Evolutionary conservation across 169 alveolate species (phyloP).

Genomic region (Eimeria praecox): DNA sequence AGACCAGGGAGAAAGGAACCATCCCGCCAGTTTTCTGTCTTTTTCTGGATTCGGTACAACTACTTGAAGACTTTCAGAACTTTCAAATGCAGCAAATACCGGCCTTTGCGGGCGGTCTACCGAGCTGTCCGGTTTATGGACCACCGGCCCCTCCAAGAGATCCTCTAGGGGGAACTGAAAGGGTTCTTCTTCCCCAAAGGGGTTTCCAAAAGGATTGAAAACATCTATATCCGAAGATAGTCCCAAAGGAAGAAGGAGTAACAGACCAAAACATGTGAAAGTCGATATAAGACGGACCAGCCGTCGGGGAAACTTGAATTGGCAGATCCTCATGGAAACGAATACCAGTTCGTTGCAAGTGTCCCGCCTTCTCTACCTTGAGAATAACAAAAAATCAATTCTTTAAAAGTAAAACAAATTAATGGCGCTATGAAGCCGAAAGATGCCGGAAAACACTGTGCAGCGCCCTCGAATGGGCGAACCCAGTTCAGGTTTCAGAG

Average conservation of each 20-base stretch:
- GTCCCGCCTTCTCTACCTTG: background rate
- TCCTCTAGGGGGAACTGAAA: background rate
- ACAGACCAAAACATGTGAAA: background rate
- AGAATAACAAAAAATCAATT: background rate
- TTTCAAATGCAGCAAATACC: background rate
- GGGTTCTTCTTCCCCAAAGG: background rate
- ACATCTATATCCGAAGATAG: background rate
- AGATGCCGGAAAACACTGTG: background rate
- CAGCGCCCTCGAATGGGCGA: no score
- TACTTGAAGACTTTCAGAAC: background rate
- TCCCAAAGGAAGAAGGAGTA: background rate
- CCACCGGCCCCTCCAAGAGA: background rate
- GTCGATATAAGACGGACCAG: background rate
- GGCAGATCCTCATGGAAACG: conserved; percentile 1
- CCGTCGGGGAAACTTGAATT: background rate
- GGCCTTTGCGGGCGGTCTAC: background rate
- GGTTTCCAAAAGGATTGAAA: background rate
- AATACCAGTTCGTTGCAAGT: background rate
- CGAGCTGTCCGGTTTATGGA: background rate
- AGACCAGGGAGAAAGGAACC: conserved; percentile 26
- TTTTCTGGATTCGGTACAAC: background rate
- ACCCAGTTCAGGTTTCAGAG: no score
- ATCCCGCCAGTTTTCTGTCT: background rate
- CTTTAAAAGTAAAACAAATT: background rate
- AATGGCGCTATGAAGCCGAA: background rate